Conservation (phyloP, 352 stramenopile species). For the Aphanomyces cochlioides region DNA sequence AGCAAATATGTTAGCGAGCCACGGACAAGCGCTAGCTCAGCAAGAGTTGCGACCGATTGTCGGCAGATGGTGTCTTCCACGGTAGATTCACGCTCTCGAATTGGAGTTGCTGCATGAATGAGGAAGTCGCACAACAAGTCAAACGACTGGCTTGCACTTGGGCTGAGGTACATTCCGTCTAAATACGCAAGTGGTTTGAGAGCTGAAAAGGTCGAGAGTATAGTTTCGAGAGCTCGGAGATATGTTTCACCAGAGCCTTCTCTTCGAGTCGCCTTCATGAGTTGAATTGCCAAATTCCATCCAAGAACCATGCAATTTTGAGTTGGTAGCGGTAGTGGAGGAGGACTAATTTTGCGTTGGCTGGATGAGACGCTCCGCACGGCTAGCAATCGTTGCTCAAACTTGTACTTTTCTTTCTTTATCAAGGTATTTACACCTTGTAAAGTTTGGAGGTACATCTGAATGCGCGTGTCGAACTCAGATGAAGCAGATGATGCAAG, state of each 20-base stretch:
- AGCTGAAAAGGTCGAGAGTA: constrained; percentile 58
- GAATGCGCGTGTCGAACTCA: constrained; percentile 64
- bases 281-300: constrained; percentile 70
- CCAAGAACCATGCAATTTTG: constrained; percentile 82
- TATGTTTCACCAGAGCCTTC: constrained; percentile 67
- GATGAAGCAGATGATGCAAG: constrained; percentile 32
- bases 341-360: constrained; percentile 64
- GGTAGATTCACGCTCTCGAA: not conserved
- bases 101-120: constrained; percentile 39
- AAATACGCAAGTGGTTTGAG: constrained; percentile 78
- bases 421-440: constrained; percentile 66
- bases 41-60: constrained; percentile 66
- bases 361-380: constrained; percentile 53
- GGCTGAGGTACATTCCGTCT: constrained; percentile 79
- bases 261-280: constrained; percentile 61
- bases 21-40: constrained; percentile 63
- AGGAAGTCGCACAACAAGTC: constrained; percentile 72
- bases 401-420: constrained; percentile 77
- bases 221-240: constrained; percentile 60
- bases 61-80: constrained; percentile 41
- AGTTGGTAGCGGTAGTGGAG: constrained; percentile 69
- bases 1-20: constrained; percentile 72
- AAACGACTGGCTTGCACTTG: constrained; percentile 66
- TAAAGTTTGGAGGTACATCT: constrained; percentile 66
- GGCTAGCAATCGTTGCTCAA: constrained; percentile 62